Evolutionary conservation across 441 rosid species (phyloP), one percentile per base, ranked within the genome.

Genomic region (Arabidopsis hybrid): DNA sequence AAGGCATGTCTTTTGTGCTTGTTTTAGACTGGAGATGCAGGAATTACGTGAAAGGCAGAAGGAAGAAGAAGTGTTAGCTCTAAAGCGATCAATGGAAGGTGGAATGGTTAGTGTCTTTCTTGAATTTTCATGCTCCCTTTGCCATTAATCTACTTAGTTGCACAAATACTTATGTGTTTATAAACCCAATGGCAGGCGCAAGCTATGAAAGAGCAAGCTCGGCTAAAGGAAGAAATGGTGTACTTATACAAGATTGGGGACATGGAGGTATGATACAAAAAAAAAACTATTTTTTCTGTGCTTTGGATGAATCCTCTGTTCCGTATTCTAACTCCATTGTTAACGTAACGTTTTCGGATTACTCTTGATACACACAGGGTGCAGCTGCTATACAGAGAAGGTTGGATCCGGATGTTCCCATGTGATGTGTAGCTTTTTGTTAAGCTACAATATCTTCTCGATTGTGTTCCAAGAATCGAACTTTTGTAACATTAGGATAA

Each of bases 121-220:
- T 3, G 14, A 60, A 6, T 26, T 21, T 21, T 21, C 26, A 21
- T 21, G 26, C 26, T 21, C 26, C 13, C 18, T 7, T 36, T 34
- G 35, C 66, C 36, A 13, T 16, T 29, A 34, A 47, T 65, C 55
- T 57, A 10, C 17, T 42, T 63, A 35, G 21, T 32, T 43, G 57
- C 36, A 32, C n/a, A 2, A n/a, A 34, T 11, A 35, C 50, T 74
- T 57, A 56, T 62, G 51, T 47, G 36, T 38, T 50, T 55, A 6
- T 55, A 21, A 1, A 52, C 17, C n/a, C 3, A 42, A 47, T 63
- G 34, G 40, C 79, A 94, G 97, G 99, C 97, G 14, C 95, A 94
- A 82, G 97, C 92, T 69, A 94, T 92, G 99, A 94, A 89, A 82
- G 97, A 94, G 60, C 99, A 94, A 83, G 95, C 97, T 59, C 91